Percentiles rank a stretch among this genome's conserved stretches.
These are phyloP conservation scores for Coniochaeta sp. DNA, from an alignment of 2,329 filamentous ascomycete species.

Conservation along the genomic window DNA sequence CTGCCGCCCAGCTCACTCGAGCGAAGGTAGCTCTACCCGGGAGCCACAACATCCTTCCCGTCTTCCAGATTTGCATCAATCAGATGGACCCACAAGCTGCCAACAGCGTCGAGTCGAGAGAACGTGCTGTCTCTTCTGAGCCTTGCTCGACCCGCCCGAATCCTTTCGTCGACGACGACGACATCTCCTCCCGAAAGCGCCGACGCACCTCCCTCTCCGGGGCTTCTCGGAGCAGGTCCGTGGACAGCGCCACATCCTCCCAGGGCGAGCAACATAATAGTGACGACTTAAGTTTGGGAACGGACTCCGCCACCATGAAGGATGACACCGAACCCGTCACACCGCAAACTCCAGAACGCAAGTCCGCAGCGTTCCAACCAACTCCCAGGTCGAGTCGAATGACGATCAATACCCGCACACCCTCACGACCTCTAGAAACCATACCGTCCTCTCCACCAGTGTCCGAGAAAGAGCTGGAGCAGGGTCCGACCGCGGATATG, in stretches of 20 bases:
- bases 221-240: constrained; percentile 43
- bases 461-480: constrained; percentile 13
- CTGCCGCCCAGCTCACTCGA: constrained; percentile 46
- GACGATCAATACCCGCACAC: constrained; percentile 52
- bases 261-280: not conserved
- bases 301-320: constrained; percentile 23
- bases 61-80: constrained; percentile 28
- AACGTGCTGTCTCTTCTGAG: constrained; percentile 56
- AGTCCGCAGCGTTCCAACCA: constrained; percentile 22
- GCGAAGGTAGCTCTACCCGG: constrained; percentile 41
- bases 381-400: constrained; percentile 35
- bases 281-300: not conserved
- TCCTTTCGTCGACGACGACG: constrained; percentile 56
- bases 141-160: constrained; percentile 56
- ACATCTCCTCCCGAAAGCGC: constrained; percentile 50
- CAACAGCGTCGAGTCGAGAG: constrained; percentile 42
- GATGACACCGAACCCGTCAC: constrained; percentile 29
- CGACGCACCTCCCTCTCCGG: constrained; percentile 51
- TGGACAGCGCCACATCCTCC: constrained; percentile 31
- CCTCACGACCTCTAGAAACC: constrained; percentile 28
- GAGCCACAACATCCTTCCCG: constrained; percentile 35
- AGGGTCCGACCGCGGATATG: constrained; percentile 3
- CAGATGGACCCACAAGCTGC: constrained; percentile 46
- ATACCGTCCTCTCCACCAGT: constrained; percentile 37
- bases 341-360: constrained; percentile 35